Evolutionary conservation across 768 basidiomycete species (phyloP).

Genomic region (Asterophora parasitica): DNA sequence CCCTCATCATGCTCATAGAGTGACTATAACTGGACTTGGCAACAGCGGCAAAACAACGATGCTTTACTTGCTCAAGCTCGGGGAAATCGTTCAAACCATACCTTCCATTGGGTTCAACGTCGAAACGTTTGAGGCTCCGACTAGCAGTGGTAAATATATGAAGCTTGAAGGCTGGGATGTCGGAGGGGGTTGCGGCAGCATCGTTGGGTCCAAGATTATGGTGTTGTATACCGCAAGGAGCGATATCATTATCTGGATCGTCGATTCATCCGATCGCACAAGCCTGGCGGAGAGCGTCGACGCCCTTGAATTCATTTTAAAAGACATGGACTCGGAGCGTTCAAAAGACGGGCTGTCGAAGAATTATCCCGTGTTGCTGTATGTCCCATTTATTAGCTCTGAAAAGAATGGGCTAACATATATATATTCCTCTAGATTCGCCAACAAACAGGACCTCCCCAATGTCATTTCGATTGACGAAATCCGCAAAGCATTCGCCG

Average conservation of each 20-base stretch:
- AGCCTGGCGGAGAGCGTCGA: slow-evolving; percentile 49
- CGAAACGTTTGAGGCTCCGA: slow-evolving; percentile 41
- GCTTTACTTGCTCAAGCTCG: slow-evolving; percentile 38
- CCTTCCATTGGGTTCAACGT: slow-evolving; percentile 52
- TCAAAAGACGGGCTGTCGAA: not conserved
- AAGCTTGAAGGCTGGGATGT: slow-evolving; percentile 60
- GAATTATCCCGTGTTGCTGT: slow-evolving; percentile 14
- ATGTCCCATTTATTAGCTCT: slow-evolving; percentile 29
- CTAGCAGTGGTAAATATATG: slow-evolving; percentile 27
- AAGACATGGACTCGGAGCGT: slow-evolving; percentile 7
- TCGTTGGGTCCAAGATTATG: slow-evolving; percentile 33
- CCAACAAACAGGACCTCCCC: slow-evolving; percentile 61
- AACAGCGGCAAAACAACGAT: slow-evolving; percentile 43
- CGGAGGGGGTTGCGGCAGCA: slow-evolving; percentile 47
- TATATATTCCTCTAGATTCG: slow-evolving; percentile 31
- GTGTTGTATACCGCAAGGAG: slow-evolving; percentile 23
- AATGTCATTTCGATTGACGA: slow-evolving; percentile 45
- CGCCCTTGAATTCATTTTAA: slow-evolving; percentile 38
- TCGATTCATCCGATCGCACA: slow-evolving; percentile 51
- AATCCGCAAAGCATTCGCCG: slow-evolving; percentile 32
- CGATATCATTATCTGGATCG: slow-evolving; percentile 62
- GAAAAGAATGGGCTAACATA: not conserved
- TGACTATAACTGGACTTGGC: slow-evolving; percentile 34
- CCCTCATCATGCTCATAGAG: slow-evolving; percentile 14
- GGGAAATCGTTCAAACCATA: slow-evolving; percentile 33